Base-by-base conservation (phyloP, 441 rosid genomes). In the Erodium moschatum region DNA sequence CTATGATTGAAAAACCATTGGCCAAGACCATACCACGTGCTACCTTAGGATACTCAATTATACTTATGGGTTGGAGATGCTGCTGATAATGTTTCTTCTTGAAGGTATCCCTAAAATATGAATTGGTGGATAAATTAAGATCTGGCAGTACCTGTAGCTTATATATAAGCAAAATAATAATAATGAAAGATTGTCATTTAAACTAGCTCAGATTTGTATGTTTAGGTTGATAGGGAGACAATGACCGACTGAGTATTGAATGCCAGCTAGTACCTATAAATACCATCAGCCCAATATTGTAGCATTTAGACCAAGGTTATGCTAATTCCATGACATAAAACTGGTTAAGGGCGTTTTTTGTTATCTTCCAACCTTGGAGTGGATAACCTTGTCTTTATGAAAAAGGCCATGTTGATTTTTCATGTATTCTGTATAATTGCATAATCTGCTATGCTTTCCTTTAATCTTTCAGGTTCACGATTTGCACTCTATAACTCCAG, bases 401-500 rank as follows among this genome's bases (percentile, higher is more conserved):
- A 18, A 18, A 18, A 56, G 4, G 62, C 24, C 4, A 18, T 56
- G 62, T 56, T 56, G 62, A 19, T 1, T 18, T 56, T 56, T 56
- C 62, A 18, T 56, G 24, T 19, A 19, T 56, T 19, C 16, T 56
- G 11, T 56, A 56, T 56, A 56, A 19, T 18, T 56, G 62, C 62
- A 56, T 56, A 56, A 62, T 62, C 31, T 19, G n/a, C 24, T 11
- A 21, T 15, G 29, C 9, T 71, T n/a, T 42, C 50, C 50, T 46
- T 70, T 66, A 65, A 50, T 71, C 48, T 68, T 77, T 83, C 82
- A 95, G 99, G 96, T 92, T 77, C 95, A 95, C 74, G 91, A 95
- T 90, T 81, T 95, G 71, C 99, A 95, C 81, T 83, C 81, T 4
- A 86, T 95, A 70, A 91, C 99, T 77, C 99, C 97, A 71, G 81